Conservation (phyloP, 1,284 basidiomycete species). For the Cryptococcus deneoformans region DNA sequence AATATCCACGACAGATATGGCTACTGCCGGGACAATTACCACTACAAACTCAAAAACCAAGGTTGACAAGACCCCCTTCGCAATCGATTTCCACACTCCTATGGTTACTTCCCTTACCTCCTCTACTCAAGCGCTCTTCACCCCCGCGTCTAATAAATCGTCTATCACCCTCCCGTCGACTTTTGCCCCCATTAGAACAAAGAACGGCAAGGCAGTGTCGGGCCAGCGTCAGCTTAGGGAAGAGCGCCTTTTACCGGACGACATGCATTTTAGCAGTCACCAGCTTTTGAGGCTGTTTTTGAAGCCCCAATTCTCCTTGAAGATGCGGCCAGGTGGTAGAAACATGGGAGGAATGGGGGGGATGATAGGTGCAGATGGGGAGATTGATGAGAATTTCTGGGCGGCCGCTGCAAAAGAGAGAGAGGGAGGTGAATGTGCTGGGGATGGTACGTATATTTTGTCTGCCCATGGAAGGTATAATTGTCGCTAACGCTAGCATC, state of each 20-base stretch:
- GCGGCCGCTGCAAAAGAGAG: slow-evolving; percentile 82
- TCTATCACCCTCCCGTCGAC: slow-evolving; percentile 62
- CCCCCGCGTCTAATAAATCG: slow-evolving; percentile 61
- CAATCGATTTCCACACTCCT: slow-evolving; percentile 77
- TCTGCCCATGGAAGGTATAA: not conserved
- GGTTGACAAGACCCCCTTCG: slow-evolving; percentile 81
- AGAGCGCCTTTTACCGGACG: slow-evolving; percentile 84
- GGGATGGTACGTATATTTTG: not conserved
- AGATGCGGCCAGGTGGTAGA: not conserved
- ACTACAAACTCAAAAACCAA: slow-evolving; percentile 38
- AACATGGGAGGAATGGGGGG: not conserved
- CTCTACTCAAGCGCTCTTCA: slow-evolving; percentile 71
- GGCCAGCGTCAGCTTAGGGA: slow-evolving; percentile 50
- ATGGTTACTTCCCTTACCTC: slow-evolving; percentile 52
- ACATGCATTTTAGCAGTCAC: slow-evolving; percentile 93
- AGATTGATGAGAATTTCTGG: slow-evolving; percentile 94
- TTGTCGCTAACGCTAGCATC: not conserved
- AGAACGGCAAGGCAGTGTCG: slow-evolving; percentile 53
- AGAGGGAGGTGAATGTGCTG: slow-evolving; percentile 52
- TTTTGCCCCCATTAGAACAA: slow-evolving; percentile 11
- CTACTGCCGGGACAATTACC: slow-evolving; percentile 47
- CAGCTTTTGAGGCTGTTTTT: slow-evolving; percentile 89
- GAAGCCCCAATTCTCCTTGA: slow-evolving; percentile 80
- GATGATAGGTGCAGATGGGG: slow-evolving; percentile 60
- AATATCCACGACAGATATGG: slow-evolving; percentile 31